Conservation (phyloP, 2,329 filamentous ascomycete species). For the Colletotrichum lini region DNA sequence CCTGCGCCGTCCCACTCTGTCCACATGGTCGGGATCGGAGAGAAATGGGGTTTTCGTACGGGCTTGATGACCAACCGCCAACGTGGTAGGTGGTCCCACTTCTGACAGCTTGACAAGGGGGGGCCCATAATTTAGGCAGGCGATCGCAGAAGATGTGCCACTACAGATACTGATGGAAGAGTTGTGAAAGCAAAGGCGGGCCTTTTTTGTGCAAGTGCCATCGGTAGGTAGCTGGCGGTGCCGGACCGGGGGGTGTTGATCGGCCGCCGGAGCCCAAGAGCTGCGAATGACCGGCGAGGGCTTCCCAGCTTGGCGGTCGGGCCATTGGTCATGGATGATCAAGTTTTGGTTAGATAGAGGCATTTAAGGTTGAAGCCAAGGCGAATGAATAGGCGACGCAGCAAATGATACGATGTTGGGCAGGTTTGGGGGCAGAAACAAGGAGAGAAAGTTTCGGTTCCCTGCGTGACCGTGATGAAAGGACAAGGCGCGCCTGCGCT, state of each 20-base stretch:
- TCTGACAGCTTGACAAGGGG: constrained; percentile 7
- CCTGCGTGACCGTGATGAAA: not conserved
- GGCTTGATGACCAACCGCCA: constrained; percentile 32
- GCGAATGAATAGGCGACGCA: not conserved
- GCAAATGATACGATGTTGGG: constrained; percentile 17
- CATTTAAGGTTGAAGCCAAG: constrained; percentile 22
- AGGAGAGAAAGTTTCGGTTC: not conserved
- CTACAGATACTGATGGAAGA: constrained; percentile 12
- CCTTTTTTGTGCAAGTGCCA: constrained; percentile 32
- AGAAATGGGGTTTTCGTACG: constrained; percentile 12
- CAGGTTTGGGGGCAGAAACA: constrained; percentile 5
- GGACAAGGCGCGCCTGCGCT: constrained; percentile 30
- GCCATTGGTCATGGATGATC: not conserved
- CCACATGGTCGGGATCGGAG: constrained; percentile 41
- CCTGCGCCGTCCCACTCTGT: constrained; percentile 35
- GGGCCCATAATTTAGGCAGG: constrained; percentile 34
- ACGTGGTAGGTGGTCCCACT: constrained; percentile 33
- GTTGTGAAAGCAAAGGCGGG: constrained; percentile 28
- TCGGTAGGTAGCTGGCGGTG: constrained; percentile 35
- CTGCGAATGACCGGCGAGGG: not conserved
- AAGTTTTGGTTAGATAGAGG: too few relatives aligned
- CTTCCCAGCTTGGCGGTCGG: not conserved
- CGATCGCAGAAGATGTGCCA: constrained; percentile 33
- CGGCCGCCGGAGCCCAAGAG: constrained; percentile 18
- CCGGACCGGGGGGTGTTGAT: constrained; percentile 19